A percentile compares a stretch with the other conserved stretches of the same genome.
phyloP scores from a whole-genome alignment of 371 early-diverging fungal species.

The Actinomucor elegans region DNA sequence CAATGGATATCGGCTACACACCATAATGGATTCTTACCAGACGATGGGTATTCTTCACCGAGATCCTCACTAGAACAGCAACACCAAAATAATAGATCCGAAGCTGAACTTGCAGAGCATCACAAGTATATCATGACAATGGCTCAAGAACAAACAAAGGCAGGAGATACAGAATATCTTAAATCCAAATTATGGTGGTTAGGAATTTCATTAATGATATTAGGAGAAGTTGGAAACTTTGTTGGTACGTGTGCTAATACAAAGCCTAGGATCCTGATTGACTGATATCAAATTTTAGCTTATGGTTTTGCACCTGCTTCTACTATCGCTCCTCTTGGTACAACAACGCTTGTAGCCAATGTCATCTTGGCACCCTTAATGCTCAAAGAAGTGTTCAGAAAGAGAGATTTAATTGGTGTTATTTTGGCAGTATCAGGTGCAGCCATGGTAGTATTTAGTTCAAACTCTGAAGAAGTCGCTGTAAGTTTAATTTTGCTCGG shows the following conservation, averaged over 20 bases:
- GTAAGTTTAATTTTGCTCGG: conserved; percentile 27
- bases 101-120: conserved; percentile 33
- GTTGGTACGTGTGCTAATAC: conserved; percentile 28
- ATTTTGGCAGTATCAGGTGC: conserved; percentile 71
- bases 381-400: conserved; percentile 67
- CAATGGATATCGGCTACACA: conserved; percentile 35
- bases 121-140: conserved; percentile 44
- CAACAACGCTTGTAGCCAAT: conserved; percentile 71
- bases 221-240: conserved; percentile 71
- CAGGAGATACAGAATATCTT: conserved; percentile 50
- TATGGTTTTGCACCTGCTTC: conserved; percentile 86
- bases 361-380: conserved; percentile 74
- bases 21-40: conserved; percentile 39
- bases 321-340: conserved; percentile 78
- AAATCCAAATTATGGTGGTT: conserved; percentile 72
- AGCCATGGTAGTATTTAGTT: conserved; percentile 65
- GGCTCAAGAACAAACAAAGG: conserved; percentile 42
- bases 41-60: conserved; percentile 53
- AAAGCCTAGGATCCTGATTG: neutral
- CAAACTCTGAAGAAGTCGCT: conserved; percentile 59
- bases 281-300: conserved; percentile 29
- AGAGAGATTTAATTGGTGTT: conserved; percentile 68
- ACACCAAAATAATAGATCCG: conserved; percentile 8
- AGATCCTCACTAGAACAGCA: conserved; percentile 41
- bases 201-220: conserved; percentile 71